phyloP scores from a whole-genome alignment of 805 yeast species.

The Dipodascopsis tothii region DNA sequence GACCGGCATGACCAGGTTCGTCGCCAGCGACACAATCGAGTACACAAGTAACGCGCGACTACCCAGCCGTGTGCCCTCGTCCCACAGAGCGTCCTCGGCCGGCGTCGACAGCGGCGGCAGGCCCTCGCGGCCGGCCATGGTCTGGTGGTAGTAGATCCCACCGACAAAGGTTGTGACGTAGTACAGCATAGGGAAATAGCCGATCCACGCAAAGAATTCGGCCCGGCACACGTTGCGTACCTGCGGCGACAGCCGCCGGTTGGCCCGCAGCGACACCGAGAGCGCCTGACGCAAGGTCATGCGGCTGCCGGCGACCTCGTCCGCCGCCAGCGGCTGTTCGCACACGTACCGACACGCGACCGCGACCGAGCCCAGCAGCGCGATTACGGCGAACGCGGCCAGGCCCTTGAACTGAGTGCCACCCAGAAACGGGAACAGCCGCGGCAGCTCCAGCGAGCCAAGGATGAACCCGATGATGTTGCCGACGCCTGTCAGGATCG shows the following conservation, averaged over 20 bases:
- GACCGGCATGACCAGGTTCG: constrained; percentile 42
- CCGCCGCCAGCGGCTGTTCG: too few relatives aligned
- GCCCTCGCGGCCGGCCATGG: constrained; percentile 31
- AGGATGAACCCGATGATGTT: constrained; percentile 51
- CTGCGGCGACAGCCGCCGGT: constrained; percentile 41
- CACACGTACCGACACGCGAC: constrained; percentile 37
- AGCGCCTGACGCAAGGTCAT: too few relatives aligned
- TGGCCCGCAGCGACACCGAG: constrained; percentile 12
- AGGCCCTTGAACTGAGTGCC: constrained; percentile 47
- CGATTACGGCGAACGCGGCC: constrained; percentile 37
- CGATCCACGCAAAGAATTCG: constrained; percentile 62
- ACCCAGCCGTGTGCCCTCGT: constrained; percentile 46
- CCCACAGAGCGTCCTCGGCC: constrained; percentile 35
- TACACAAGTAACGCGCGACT: constrained; percentile 45
- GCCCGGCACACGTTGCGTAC: constrained; percentile 46
- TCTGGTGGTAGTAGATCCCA: constrained; percentile 43
- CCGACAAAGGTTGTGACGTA: constrained; percentile 62
- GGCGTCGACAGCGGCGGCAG: constrained; percentile 37
- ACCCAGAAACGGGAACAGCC: constrained; percentile 38
- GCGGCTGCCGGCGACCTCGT: too few relatives aligned
- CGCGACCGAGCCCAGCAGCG: constrained; percentile 38
- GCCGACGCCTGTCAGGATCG: constrained; percentile 53
- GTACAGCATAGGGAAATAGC: constrained; percentile 57
- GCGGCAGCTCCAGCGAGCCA: constrained; percentile 42
- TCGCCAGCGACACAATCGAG: constrained; percentile 41